Evolutionary conservation across 352 stramenopile species (phyloP).

Genomic region (Globisporangium nagaii): DNA sequence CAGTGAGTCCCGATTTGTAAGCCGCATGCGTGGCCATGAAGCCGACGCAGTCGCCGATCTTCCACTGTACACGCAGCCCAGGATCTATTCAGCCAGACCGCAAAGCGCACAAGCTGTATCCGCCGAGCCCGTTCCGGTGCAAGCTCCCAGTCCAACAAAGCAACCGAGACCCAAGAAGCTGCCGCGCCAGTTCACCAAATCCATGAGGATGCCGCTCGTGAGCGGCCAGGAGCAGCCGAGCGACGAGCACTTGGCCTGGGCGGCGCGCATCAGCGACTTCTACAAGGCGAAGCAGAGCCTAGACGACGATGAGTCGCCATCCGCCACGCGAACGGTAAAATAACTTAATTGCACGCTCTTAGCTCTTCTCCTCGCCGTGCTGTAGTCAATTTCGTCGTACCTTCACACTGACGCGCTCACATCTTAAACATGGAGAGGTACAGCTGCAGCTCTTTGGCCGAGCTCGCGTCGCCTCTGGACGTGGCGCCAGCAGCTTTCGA

Average conservation of each 20-base stretch:
- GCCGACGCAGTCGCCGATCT: background rate
- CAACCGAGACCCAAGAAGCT: background rate
- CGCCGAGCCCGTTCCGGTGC: background rate
- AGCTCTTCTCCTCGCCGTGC: background rate
- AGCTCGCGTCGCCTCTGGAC: constrained; percentile 7
- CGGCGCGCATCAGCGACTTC: constrained; percentile 44
- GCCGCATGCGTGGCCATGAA: constrained; percentile 4
- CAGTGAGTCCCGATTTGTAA: constrained; percentile 13
- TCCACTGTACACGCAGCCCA: background rate
- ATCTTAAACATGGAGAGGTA: constrained; percentile 55
- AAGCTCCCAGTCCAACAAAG: background rate
- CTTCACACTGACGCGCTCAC: background rate
- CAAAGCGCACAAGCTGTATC: background rate
- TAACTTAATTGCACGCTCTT: background rate
- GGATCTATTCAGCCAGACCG: background rate
- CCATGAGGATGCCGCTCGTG: constrained; percentile 5
- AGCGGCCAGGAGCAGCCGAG: constrained; percentile 12
- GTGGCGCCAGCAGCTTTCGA: background rate
- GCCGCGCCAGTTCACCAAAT: background rate
- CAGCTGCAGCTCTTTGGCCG: constrained; percentile 51
- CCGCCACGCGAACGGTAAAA: no score
- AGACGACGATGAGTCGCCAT: background rate
- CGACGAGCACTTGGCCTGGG: constrained; percentile 50
- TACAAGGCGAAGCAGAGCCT: constrained; percentile 19
- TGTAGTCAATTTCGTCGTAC: no score